Conservation (phyloP, 2,329 filamentous ascomycete species). For the Trichoderma afroharzianum region DNA sequence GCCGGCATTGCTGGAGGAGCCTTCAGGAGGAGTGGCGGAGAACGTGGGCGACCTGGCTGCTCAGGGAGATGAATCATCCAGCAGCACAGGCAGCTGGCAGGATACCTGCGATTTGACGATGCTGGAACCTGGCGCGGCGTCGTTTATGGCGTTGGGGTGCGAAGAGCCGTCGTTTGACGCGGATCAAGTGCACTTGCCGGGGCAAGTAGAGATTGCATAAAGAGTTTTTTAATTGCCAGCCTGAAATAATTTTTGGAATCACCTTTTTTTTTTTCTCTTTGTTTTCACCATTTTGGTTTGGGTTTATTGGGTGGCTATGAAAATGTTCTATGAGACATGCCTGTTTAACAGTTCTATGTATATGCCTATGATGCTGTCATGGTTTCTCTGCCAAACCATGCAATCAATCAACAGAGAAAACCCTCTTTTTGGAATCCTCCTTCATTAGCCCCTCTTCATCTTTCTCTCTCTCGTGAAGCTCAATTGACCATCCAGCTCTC, state of each 20-base stretch:
- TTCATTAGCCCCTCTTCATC: neutral
- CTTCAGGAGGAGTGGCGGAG: neutral
- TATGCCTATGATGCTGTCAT: neutral
- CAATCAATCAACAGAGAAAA: neutral
- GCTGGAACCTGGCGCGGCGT: slow-evolving; percentile 8
- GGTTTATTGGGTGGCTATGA: neutral
- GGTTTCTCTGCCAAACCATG: neutral
- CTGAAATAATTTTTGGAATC: neutral
- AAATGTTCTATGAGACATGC: slow-evolving; percentile 2
- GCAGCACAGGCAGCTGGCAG: slow-evolving; percentile 12
- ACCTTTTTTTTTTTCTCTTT: neutral
- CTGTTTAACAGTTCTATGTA: neutral
- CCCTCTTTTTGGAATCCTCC: neutral
- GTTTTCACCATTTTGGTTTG: neutral
- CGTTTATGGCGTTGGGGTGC: neutral
- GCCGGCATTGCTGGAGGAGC: slow-evolving; percentile 10
- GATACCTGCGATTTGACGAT: slow-evolving; percentile 11
- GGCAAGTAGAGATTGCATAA: slow-evolving; percentile 12
- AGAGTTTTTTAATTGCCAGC: neutral
- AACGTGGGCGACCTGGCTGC: neutral
- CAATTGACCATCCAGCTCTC: neutral
- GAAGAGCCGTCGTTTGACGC: slow-evolving; percentile 10
- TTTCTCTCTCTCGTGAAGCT: neutral
- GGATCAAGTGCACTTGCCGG: slow-evolving; percentile 11
- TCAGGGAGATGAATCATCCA: slow-evolving; percentile 8